Evolutionary conservation across 805 yeast genomes (phyloP).

Genomic region (Torulaspora quercuum): DNA sequence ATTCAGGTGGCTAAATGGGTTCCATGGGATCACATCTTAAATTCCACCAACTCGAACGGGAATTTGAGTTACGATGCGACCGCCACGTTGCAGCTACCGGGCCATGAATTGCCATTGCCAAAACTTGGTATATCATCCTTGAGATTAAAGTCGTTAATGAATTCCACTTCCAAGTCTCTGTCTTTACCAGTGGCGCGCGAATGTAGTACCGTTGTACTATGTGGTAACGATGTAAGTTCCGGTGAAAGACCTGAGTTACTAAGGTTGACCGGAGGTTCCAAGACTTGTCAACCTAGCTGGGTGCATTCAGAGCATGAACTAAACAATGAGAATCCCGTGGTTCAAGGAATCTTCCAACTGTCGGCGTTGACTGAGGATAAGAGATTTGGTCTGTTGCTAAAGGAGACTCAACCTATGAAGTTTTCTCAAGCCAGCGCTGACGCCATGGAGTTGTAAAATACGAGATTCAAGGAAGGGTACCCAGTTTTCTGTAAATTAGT

Average conservation of each 20-base stretch:
- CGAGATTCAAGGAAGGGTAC: no score
- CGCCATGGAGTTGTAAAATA: constrained; percentile 17
- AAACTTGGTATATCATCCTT: constrained; percentile 67
- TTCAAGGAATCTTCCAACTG: constrained; percentile 50
- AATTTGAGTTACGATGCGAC: constrained; percentile 61
- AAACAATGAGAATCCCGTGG: constrained; percentile 41
- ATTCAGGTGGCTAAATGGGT: constrained; percentile 68
- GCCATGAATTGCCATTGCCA: constrained; percentile 73
- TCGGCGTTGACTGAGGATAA: constrained; percentile 59
- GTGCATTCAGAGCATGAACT: constrained; percentile 75
- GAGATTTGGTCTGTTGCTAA: constrained; percentile 64
- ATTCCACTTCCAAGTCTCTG: constrained; percentile 43
- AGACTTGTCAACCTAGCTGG: constrained; percentile 75
- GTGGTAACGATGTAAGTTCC: constrained; percentile 41
- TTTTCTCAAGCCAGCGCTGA: constrained; percentile 8
- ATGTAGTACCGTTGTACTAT: constrained; percentile 66
- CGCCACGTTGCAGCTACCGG: constrained; percentile 55
- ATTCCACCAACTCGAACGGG: constrained; percentile 64
- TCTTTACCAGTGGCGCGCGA: constrained; percentile 70
- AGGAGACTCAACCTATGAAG: constrained; percentile 60
- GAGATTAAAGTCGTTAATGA: constrained; percentile 60
- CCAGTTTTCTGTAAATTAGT: constrained; percentile 9
- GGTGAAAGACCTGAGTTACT: constrained; percentile 54
- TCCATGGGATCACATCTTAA: constrained; percentile 63
- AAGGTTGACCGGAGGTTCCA: constrained; percentile 76